Conservation (phyloP, 2,329 filamentous ascomycete species). For the Helotiales sp. region DNA sequence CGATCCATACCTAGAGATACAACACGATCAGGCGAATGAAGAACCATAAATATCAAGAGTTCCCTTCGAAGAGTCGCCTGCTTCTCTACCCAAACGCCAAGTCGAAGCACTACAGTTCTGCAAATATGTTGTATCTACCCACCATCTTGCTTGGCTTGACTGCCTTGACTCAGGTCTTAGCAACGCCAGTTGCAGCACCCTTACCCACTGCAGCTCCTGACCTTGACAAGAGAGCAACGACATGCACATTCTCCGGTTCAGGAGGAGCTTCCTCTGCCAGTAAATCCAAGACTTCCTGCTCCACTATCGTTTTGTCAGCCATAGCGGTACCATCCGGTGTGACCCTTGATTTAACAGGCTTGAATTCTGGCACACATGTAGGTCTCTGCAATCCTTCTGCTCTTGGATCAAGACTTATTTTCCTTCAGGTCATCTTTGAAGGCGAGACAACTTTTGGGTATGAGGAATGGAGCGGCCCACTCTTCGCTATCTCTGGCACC, state of each 20-base stretch:
- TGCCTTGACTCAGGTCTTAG: not conserved
- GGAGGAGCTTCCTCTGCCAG: slow-evolving; percentile 43
- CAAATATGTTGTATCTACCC: not conserved
- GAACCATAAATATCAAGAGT: not conserved
- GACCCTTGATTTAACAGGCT: slow-evolving; percentile 57
- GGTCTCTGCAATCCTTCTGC: not conserved
- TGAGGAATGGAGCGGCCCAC: slow-evolving; percentile 62
- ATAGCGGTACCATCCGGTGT: slow-evolving; percentile 57
- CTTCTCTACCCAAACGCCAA: not conserved
- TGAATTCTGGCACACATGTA: slow-evolving; percentile 46
- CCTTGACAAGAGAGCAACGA: slow-evolving; percentile 23
- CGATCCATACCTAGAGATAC: too few relatives aligned
- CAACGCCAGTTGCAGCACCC: not conserved
- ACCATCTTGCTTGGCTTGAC: not conserved
- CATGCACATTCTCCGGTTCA: slow-evolving; percentile 55
- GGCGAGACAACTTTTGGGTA: slow-evolving; percentile 67
- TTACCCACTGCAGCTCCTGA: too few relatives aligned
- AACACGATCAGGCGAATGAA: not conserved
- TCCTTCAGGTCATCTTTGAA: slow-evolving; percentile 53
- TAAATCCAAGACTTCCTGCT: slow-evolving; percentile 51
- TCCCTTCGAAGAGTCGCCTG: not conserved
- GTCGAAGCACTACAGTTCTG: not conserved
- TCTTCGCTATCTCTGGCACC: slow-evolving; percentile 60
- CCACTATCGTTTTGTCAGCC: slow-evolving; percentile 52
- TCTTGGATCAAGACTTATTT: not conserved